Conservation (phyloP, 768 basidiomycete species). For the Dendrothele bispora region DNA sequence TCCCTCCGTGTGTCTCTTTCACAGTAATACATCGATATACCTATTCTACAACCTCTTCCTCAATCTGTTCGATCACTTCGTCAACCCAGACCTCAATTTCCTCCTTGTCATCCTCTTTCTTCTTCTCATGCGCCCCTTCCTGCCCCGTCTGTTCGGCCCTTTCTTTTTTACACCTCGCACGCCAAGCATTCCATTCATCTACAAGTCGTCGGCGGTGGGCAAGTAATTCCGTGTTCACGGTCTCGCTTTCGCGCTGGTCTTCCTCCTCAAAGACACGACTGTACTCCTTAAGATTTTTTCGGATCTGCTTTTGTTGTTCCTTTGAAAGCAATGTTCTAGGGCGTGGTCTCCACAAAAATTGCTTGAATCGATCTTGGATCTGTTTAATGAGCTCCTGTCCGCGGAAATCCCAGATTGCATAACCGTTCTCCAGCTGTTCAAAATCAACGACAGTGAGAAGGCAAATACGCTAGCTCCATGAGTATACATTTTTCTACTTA, state of each 20-base stretch:
- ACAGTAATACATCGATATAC: too few species aligned
- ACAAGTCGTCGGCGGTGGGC: slow-evolving; percentile 88
- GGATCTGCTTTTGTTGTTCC: slow-evolving; percentile 84
- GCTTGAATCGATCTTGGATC: slow-evolving; percentile 94
- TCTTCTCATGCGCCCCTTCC: slow-evolving; percentile 31
- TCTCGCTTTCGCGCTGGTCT: slow-evolving; percentile 93
- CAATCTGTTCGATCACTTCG: slow-evolving; percentile 88
- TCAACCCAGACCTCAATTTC: slow-evolving; percentile 95
- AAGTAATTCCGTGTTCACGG: slow-evolving; percentile 90
- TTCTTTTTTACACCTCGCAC: slow-evolving; percentile 67
- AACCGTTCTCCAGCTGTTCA: slow-evolving; percentile 90
- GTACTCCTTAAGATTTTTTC: slow-evolving; percentile 89
- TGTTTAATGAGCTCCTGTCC: slow-evolving; percentile 93
- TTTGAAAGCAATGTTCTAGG: slow-evolving; percentile 83
- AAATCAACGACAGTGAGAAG: slow-evolving; percentile 4
- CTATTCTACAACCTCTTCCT: slow-evolving; percentile 71
- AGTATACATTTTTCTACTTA: slow-evolving; percentile 35
- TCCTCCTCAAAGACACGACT: slow-evolving; percentile 94
- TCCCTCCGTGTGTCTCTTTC: too few species aligned
- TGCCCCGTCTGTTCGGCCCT: slow-evolving; percentile 53
- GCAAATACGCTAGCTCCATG: slow-evolving; percentile 4
- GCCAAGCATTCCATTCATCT: slow-evolving; percentile 99
- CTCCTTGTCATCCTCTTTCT: slow-evolving; percentile 61
- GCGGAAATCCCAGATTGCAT: slow-evolving; percentile 95
- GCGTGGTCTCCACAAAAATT: slow-evolving; percentile 98